phyloP scores from a whole-genome alignment of 352 stramenopile genomes.

The Pythium folliculosum region DNA sequence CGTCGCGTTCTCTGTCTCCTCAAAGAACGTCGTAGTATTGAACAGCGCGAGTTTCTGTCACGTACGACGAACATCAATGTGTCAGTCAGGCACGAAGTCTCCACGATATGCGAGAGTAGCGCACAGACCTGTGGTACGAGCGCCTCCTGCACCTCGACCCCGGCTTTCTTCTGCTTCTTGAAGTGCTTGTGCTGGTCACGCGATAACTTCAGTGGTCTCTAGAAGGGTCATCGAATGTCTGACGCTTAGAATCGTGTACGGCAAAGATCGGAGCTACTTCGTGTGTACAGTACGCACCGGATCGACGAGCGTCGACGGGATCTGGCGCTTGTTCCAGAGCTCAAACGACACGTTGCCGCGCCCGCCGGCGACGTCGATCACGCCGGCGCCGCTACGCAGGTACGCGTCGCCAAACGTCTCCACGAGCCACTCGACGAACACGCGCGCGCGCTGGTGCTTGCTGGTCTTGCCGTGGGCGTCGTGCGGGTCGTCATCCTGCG shows the following conservation, averaged over 20 bases:
- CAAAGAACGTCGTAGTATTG: slow-evolving; percentile 62
- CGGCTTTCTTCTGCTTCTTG: slow-evolving; percentile 59
- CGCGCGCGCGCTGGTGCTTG: slow-evolving; percentile 69
- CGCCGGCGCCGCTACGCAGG: slow-evolving; percentile 51
- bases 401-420: slow-evolving; percentile 55
- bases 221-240: too few species aligned
- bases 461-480: slow-evolving; percentile 72
- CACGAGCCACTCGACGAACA: slow-evolving; percentile 82
- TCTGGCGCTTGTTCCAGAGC: slow-evolving; percentile 78
- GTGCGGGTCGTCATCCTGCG: slow-evolving; percentile 58
- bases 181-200: slow-evolving; percentile 73
- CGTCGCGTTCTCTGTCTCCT: slow-evolving; percentile 40
- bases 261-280: neutral
- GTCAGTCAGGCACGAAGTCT: neutral
- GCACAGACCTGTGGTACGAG: slow-evolving; percentile 57
- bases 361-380: slow-evolving; percentile 84
- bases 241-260: neutral
- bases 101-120: neutral
- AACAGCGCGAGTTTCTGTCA: slow-evolving; percentile 48
- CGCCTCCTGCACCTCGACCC: slow-evolving; percentile 28
- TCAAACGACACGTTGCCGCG: slow-evolving; percentile 83
- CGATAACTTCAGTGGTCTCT: slow-evolving; percentile 75
- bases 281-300: slow-evolving; percentile 41
- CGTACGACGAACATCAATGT: neutral
- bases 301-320: slow-evolving; percentile 79